These are phyloP conservation scores for Pleurotus salmoneostramineus DNA, from an alignment of 768 basidiomycete species.

Conservation along the genomic window DNA sequence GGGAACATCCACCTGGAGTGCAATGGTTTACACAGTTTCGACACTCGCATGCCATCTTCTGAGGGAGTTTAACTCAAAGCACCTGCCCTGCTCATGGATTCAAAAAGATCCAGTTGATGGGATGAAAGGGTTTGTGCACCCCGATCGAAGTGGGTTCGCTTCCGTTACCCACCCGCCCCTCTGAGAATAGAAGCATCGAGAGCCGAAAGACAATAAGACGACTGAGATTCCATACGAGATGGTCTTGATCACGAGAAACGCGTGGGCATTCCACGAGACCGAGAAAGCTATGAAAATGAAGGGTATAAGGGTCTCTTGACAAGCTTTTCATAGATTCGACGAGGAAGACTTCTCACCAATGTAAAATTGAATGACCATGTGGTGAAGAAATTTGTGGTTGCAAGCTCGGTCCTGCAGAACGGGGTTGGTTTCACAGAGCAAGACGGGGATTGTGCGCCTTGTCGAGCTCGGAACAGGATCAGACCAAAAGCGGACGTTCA, in stretches of 20 bases:
- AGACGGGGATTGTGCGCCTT: too few relatives aligned
- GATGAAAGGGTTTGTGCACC: neutral
- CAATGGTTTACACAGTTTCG: too few relatives aligned
- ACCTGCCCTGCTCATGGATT: neutral
- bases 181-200: neutral
- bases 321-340: neutral
- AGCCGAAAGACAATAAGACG: conserved; percentile 5
- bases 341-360: neutral
- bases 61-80: neutral
- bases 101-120: too few relatives aligned
- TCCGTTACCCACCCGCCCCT: neutral
- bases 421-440: neutral
- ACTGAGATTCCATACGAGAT: neutral
- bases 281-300: neutral
- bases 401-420: neutral
- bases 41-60: neutral
- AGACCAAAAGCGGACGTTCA: neutral
- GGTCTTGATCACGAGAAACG: neutral
- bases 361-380: neutral
- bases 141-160: conserved; percentile 2
- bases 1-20: too few relatives aligned
- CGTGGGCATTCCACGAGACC: neutral
- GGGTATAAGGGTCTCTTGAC: neutral
- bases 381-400: neutral
- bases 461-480: neutral